phyloP scores from a whole-genome alignment of 2,329 filamentous ascomycete species.

The Aspergillus ustus region DNA sequence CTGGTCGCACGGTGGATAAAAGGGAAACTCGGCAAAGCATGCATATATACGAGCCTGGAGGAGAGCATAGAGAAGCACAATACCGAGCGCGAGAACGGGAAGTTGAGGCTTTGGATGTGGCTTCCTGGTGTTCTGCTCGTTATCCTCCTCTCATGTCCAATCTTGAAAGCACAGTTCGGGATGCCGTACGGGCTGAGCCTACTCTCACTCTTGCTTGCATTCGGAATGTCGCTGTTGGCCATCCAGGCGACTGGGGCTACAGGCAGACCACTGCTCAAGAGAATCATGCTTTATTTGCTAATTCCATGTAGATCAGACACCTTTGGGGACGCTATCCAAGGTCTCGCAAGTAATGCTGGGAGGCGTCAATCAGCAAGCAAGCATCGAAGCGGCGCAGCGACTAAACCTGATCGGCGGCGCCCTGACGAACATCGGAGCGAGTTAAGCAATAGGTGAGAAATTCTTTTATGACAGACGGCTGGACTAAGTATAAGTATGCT shows the following conservation, averaged over 20 bases:
- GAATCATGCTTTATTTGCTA: neutral
- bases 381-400: conserved; percentile 1
- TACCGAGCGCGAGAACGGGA: neutral
- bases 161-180: neutral
- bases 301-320: neutral
- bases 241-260: conserved; percentile 11
- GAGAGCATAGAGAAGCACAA: neutral
- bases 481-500: too few relatives aligned
- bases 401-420: neutral
- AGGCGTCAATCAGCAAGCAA: neutral
- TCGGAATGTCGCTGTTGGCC: conserved; percentile 11
- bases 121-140: neutral
- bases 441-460: too few relatives aligned
- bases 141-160: neutral
- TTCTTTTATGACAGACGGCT: too few relatives aligned
- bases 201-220: conserved; percentile 7
- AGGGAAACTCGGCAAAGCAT: neutral
- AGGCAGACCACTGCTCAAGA: neutral
- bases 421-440: too few relatives aligned
- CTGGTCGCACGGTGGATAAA: neutral
- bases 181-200: conserved; percentile 5
- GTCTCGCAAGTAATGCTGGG: conserved; percentile 8
- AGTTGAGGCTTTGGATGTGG: conserved; percentile 13
- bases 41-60: neutral
- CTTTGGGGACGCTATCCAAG: conserved; percentile 11